These are phyloP conservation scores for Penicillium italicum DNA, from an alignment of 2,329 filamentous ascomycete genomes.

Conservation along the genomic window DNA sequence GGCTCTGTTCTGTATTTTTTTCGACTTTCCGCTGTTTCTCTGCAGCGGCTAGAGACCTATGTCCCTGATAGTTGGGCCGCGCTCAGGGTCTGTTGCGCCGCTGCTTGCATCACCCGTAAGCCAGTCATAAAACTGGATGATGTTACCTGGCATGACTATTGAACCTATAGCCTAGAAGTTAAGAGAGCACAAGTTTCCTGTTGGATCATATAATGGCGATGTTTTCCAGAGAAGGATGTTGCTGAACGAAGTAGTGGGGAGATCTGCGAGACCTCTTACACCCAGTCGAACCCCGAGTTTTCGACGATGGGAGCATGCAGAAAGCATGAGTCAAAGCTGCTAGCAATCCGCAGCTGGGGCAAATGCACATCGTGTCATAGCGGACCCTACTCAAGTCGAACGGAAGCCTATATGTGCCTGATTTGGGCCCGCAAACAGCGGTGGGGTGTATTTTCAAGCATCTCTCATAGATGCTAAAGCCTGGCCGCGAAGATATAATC, in stretches of 20 bases:
- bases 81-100: conserved; percentile 15
- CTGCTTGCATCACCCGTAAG: conserved; percentile 1
- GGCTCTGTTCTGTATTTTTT: neutral
- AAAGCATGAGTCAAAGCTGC: neutral
- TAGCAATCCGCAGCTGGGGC: neutral
- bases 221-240: conserved; percentile 19
- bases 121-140: conserved; percentile 11
- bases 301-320: conserved; percentile 7
- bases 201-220: conserved; percentile 3
- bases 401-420: neutral
- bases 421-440: conserved; percentile 1
- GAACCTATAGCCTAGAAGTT: neutral
- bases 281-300: neutral
- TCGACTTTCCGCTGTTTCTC: conserved; percentile 3
- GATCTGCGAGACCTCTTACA: neutral
- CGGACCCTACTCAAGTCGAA: neutral
- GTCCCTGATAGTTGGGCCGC: conserved; percentile 15
- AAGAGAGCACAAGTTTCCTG: conserved; percentile 6
- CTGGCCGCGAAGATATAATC: conserved; percentile 1
- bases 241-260: conserved; percentile 7
- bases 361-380: conserved; percentile 5
- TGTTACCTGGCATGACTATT: conserved; percentile 16
- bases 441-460: neutral
- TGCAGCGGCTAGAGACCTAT: conserved; percentile 13
- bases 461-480: neutral